Evolutionary conservation across 257 asterid genomes (phyloP), one percentile per base, ranked within the genome.

Genomic region (Lantana camara): DNA sequence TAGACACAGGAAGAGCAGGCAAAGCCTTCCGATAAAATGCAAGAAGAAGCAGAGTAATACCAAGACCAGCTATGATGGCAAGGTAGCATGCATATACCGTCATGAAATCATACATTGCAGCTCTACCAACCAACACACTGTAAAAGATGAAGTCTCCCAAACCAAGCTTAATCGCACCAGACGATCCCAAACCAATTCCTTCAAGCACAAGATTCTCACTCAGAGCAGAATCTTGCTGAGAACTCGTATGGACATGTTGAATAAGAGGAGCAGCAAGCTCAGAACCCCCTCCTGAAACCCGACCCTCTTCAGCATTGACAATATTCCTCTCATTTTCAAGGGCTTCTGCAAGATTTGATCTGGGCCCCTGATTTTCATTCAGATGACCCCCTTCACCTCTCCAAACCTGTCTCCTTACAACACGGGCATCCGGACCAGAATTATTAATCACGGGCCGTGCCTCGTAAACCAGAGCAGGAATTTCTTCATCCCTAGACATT

Each of bases 381-480:
- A 34, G 42, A 69, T 60, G 69, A 1, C 49, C 74, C 72, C 66
- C 49, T 58, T 76, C 83, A 34, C 77, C 91, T 70, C 97, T 83
- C 99, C 99, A 90, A 6, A 83, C 84, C 81, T 97, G 81, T 71
- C 95, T 83, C 64, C 70, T 83, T 6, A 54, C 69, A 38, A 72
- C 73, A 40, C 81, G 78, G 41, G 53, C 72, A 24, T 57, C 32
- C 0, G 66, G 67, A 23, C 57, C 79, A 0, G 74, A 63, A 56
- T 82, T 81, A 37, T 20, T 47, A 23, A 75, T 64, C 64, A 87
- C 71, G 0, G 99, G 99, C 1, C 97, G 81, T 0, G 99, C 97
- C 81, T 93, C 99, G 4, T 93, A 93, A n/a, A 93, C 99, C 35
- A 94, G 79, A 61, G 99, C 97, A 7, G 99, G 99, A n/a, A 93